Evolutionary conservation across 208 protist genomes (phyloP).

Genomic region (Crithidia bombi): DNA sequence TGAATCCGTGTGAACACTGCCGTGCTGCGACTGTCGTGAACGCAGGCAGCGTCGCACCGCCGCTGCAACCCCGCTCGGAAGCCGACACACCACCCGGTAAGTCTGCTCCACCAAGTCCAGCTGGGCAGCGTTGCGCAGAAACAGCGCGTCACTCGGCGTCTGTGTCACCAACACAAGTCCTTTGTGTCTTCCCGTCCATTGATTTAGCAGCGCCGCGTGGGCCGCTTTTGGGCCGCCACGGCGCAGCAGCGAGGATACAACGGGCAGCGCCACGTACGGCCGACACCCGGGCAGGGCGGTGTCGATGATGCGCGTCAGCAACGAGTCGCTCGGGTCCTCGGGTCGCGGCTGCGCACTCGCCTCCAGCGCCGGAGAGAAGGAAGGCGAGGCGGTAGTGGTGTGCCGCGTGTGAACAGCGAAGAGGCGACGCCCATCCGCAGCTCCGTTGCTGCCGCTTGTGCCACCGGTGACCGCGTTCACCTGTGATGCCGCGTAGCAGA

Average conservation of each 20-base stretch:
- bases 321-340: slow-evolving; percentile 61
- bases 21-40: neutral
- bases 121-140: slow-evolving; percentile 67
- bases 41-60: slow-evolving; percentile 22
- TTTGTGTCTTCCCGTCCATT: slow-evolving; percentile 52
- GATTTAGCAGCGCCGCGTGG: slow-evolving; percentile 44
- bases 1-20: neutral
- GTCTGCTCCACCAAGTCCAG: slow-evolving; percentile 60
- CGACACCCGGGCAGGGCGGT: slow-evolving; percentile 42
- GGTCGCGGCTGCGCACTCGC: slow-evolving; percentile 23
- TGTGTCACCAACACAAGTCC: slow-evolving; percentile 58
- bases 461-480: slow-evolving; percentile 22
- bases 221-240: neutral
- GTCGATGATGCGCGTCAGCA: slow-evolving; percentile 52
- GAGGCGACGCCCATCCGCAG: slow-evolving; percentile 35
- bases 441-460: neutral
- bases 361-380: neutral
- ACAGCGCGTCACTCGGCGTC: slow-evolving; percentile 46
- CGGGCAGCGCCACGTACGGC: slow-evolving; percentile 27
- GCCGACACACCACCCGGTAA: slow-evolving; percentile 69
- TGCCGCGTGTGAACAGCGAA: slow-evolving; percentile 33
- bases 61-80: slow-evolving; percentile 51
- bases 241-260: slow-evolving; percentile 36
- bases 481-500: slow-evolving; percentile 62
- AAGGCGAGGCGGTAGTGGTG: neutral